Evolutionary conservation across 352 stramenopile species (phyloP).

Genomic region (Aphanomyces stellatus): DNA sequence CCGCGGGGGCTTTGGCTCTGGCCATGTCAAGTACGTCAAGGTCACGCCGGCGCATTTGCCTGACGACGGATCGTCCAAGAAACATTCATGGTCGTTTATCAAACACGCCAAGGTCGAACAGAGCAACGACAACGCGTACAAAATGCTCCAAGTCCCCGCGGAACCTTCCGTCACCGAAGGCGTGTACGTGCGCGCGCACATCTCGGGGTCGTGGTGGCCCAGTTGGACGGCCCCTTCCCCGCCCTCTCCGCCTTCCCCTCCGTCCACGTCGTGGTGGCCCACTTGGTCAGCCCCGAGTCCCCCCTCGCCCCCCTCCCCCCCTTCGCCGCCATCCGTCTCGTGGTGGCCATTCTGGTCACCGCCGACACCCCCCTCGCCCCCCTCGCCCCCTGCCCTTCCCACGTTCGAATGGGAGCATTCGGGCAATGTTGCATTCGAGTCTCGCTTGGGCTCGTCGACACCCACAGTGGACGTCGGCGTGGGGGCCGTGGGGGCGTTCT

Average conservation of each 20-base stretch:
- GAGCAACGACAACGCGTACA: background rate
- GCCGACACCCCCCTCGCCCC: too few relatives aligned
- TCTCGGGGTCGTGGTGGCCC: too few relatives aligned
- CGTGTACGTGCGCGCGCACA: too few relatives aligned
- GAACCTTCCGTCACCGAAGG: too few relatives aligned
- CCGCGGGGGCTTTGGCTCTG: slow-evolving; percentile 1
- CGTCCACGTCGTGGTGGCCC: too few relatives aligned
- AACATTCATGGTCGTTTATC: background rate
- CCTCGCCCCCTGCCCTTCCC: background rate
- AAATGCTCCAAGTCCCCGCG: background rate
- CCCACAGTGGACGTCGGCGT: background rate
- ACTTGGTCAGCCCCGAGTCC: too few relatives aligned
- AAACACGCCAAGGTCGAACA: background rate
- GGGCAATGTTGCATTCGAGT: background rate
- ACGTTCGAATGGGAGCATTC: background rate
- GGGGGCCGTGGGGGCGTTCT: background rate
- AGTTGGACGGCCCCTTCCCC: too few relatives aligned
- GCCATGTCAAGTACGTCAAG: slow-evolving; percentile 17
- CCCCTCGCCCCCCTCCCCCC: too few relatives aligned
- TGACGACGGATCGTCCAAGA: background rate
- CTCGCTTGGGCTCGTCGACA: background rate
- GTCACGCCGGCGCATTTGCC: slow-evolving; percentile 1
- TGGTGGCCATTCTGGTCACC: too few relatives aligned
- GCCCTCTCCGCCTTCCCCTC: too few relatives aligned
- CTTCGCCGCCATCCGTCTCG: too few relatives aligned